Base-by-base conservation (phyloP, 192 early-diverging fungal species). In the Geranomyces variabilis region DNA sequence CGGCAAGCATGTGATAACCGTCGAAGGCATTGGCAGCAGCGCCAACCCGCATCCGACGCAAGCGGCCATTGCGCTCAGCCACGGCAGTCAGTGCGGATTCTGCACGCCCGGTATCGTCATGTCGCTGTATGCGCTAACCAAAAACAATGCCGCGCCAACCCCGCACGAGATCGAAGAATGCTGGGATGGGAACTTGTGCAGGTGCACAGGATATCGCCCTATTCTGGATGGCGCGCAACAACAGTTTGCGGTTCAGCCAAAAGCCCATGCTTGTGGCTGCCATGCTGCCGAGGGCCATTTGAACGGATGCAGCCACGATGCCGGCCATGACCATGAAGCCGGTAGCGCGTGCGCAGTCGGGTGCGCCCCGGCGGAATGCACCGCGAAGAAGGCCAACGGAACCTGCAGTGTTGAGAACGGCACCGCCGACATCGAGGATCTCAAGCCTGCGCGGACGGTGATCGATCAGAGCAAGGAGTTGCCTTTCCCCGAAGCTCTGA, bases 21-120 rank as follows among this genome's bases (percentile, higher is more conserved):
- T 93, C 24, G 93, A 94, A 65, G 93, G 92, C 12, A 79, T 93
- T 30, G 92, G 93, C 13, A 84, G 83, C 56, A 61, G 82, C 51
- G 79, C 83, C 29, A 81, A 86, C 69, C 65, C 77, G 10, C 93
- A 93, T 70, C 88, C 91, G 15, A 86, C 89, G 22, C 93, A 95
- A 67, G 86, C 91, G 75, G 83, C 80, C 34, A 84, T 95, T 21
- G 91, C 92, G 4, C 69, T 84, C n/a, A 74, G 82, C 73, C 90
- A 92, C 63, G 92, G 91, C 47, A 77, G 70, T 30, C 93, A 95
- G 79, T 95, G 93, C 75, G 93, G 93, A 41, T 94, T 94, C 83
- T 95, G 93, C 66, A 95, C 93, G 1, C 93, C 93, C 1, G 93
- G 93, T 22, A 93, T 95, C 43, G 93, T 89, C 71, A 94, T 94